Evolutionary conservation across 2,329 filamentous ascomycete species (phyloP).

Genomic region (Fusarium sarcochroum): DNA sequence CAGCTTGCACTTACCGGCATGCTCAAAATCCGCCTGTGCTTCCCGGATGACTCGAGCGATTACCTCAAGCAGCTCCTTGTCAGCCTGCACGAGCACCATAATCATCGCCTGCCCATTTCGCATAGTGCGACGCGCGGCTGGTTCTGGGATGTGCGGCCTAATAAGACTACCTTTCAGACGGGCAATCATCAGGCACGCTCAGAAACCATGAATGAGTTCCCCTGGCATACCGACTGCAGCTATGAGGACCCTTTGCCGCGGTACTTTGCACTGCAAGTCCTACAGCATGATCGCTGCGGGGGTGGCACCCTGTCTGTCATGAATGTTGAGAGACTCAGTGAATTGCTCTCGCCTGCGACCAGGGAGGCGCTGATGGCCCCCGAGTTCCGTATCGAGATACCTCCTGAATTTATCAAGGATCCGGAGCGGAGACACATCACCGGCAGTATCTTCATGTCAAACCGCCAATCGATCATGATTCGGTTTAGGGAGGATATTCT

Average conservation of each 20-base stretch:
- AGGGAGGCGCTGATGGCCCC: conserved; percentile 41
- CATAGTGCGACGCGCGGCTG: conserved; percentile 59
- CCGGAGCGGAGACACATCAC: conserved; percentile 30
- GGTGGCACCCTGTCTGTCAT: conserved; percentile 58
- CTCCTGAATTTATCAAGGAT: conserved; percentile 54
- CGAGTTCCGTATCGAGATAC: conserved; percentile 53
- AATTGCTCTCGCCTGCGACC: conserved; percentile 46
- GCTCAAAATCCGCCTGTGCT: conserved; percentile 54
- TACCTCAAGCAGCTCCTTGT: conserved; percentile 54
- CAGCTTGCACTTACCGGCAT: conserved; percentile 48
- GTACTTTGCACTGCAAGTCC: conserved; percentile 59
- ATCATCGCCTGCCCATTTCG: conserved; percentile 56
- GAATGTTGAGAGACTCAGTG: conserved; percentile 50
- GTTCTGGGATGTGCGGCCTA: conserved; percentile 61
- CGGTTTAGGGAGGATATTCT: conserved; percentile 54
- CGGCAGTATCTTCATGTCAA: conserved; percentile 42
- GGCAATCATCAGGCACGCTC: conserved; percentile 54
- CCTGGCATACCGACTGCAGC: conserved; percentile 62
- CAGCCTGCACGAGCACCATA: conserved; percentile 52
- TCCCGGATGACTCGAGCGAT: conserved; percentile 51
- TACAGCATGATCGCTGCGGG: conserved; percentile 57
- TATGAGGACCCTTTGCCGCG: conserved; percentile 56
- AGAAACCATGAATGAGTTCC: conserved; percentile 59
- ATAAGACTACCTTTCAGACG: conserved; percentile 47
- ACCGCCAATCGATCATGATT: conserved; percentile 35